phyloP scores from a whole-genome alignment of 2,329 filamentous ascomycete genomes.

The Tolypocladium paradoxum region DNA sequence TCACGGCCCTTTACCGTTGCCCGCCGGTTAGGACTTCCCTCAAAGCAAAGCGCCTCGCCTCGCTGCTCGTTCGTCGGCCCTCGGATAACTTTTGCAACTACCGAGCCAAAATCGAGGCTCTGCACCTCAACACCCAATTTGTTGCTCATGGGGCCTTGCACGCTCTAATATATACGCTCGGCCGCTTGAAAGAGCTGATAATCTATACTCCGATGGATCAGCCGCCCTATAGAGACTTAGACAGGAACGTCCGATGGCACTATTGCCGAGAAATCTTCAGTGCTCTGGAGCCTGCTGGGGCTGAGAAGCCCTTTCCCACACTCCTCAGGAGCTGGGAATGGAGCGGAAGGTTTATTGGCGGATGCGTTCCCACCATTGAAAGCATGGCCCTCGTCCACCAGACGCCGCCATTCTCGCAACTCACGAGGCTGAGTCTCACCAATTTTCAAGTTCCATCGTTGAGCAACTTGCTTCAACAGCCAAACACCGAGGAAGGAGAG shows the following conservation, averaged over 20 bases:
- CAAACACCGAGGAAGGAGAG: slow-evolving; percentile 19
- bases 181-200: slow-evolving; percentile 57
- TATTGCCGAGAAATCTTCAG: slow-evolving; percentile 58
- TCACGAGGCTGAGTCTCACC: slow-evolving; percentile 48
- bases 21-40: slow-evolving; percentile 47
- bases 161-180: slow-evolving; percentile 52
- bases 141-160: slow-evolving; percentile 30
- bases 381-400: slow-evolving; percentile 42
- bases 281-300: slow-evolving; percentile 40
- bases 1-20: slow-evolving; percentile 60
- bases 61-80: slow-evolving; percentile 44
- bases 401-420: slow-evolving; percentile 41
- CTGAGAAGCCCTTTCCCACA: slow-evolving; percentile 20
- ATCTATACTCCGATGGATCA: slow-evolving; percentile 61
- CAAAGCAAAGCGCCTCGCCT: slow-evolving; percentile 33
- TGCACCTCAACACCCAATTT: slow-evolving; percentile 63
- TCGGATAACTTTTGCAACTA: slow-evolving; percentile 49
- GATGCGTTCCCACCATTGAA: slow-evolving; percentile 32
- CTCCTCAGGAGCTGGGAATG: slow-evolving; percentile 48
- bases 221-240: slow-evolving; percentile 51
- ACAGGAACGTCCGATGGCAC: slow-evolving; percentile 52
- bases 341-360: slow-evolving; percentile 44
- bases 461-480: slow-evolving; percentile 24
- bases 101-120: slow-evolving; percentile 55
- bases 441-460: slow-evolving; percentile 50